These are phyloP conservation scores for Casuarina cunninghamiana DNA, from an alignment of 306 rosid species.

Conservation along the genomic window DNA sequence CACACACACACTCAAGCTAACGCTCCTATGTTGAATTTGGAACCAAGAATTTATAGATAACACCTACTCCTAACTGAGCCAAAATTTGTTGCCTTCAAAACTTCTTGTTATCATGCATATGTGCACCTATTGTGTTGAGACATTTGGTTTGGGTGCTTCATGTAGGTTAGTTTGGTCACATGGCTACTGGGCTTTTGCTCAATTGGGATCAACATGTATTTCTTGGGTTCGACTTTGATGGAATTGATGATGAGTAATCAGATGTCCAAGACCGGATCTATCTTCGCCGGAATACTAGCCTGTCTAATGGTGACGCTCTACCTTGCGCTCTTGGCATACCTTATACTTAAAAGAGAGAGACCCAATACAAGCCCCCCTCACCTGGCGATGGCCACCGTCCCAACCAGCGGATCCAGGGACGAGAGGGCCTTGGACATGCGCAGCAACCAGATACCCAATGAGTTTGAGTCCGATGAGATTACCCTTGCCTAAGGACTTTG, in stretches of 20 bases:
- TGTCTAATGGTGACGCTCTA: constrained; percentile 8
- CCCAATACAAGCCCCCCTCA: background rate
- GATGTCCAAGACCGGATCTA: background rate
- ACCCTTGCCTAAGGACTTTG: background rate
- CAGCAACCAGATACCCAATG: background rate
- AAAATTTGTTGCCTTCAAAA: too few relatives aligned
- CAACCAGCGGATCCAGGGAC: background rate
- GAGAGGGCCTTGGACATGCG: background rate
- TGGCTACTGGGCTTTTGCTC: constrained; percentile 11
- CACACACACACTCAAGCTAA: too few relatives aligned
- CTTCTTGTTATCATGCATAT: too few relatives aligned
- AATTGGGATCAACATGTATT: constrained; percentile 18
- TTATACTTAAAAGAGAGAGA: constrained; percentile 1
- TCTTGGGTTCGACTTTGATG: constrained; percentile 6
- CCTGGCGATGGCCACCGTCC: background rate
- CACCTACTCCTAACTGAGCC: too few relatives aligned
- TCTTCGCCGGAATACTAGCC: constrained; percentile 5
- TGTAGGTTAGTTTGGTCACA: constrained; percentile 3
- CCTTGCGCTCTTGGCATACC: background rate
- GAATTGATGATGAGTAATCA: constrained; percentile 1
- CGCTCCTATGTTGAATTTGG: too few relatives aligned
- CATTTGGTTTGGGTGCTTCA: background rate
- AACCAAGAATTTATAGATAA: too few relatives aligned
- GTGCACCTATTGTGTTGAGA: background rate
- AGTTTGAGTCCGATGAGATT: background rate